Percentiles rank a stretch among this genome's conserved stretches.
phyloP scores from a whole-genome alignment of 2,329 filamentous ascomycete genomes.

The Emericellopsis atlantica region DNA sequence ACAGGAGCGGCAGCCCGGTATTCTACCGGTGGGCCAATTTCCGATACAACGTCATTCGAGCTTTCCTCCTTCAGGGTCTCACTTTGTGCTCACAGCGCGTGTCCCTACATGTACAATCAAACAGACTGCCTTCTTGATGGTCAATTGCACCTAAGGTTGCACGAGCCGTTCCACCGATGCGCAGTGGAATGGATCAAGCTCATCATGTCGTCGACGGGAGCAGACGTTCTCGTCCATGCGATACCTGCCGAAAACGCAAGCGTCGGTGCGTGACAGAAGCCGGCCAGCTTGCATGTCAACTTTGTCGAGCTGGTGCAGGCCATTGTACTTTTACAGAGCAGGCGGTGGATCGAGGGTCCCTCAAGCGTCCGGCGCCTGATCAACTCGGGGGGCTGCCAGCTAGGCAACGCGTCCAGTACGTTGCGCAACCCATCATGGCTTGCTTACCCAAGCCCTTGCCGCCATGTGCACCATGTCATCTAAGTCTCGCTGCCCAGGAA shows the following conservation, averaged over 20 bases:
- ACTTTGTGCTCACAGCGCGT: background rate
- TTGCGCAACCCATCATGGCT: background rate
- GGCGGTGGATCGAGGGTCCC: conserved; percentile 1
- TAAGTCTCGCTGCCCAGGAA: background rate
- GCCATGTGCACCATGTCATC: background rate
- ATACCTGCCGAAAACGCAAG: conserved; percentile 19
- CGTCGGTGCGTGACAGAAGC: conserved; percentile 17
- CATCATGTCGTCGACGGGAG: background rate
- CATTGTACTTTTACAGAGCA: conserved; percentile 11
- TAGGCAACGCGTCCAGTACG: background rate
- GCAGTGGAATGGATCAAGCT: background rate
- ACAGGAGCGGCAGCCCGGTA: background rate
- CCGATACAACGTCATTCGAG: background rate
- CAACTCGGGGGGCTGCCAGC: background rate
- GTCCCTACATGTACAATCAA: background rate
- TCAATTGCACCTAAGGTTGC: background rate
- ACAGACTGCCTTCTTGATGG: background rate
- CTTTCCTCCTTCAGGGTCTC: background rate
- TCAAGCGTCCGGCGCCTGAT: conserved; percentile 1
- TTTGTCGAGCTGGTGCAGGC: conserved; percentile 13
- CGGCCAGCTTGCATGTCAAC: conserved; percentile 13
- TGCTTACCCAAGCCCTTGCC: background rate
- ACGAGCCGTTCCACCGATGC: background rate
- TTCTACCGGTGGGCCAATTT: background rate
- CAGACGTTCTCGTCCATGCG: conserved; percentile 10